Evolutionary conservation across 768 basidiomycete species (phyloP).

Genomic region (Termitomyces titanicus): DNA sequence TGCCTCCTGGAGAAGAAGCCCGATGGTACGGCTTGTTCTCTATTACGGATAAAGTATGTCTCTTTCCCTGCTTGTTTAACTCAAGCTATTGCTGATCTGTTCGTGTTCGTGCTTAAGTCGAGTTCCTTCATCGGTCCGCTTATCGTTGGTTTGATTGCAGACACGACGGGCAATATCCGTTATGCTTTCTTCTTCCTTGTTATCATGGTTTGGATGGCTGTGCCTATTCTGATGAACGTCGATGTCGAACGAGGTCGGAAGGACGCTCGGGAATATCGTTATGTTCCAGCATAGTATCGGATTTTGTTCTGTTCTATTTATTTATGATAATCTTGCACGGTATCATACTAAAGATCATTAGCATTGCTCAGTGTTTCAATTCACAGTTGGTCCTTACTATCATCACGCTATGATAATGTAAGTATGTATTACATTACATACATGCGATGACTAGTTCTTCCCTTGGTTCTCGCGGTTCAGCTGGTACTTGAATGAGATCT

Average conservation of each 20-base stretch:
- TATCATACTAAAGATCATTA: no score
- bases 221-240: conserved; percentile 73
- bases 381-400: no score
- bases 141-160: conserved; percentile 83
- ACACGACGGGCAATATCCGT: conserved; percentile 87
- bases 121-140: conserved; percentile 91
- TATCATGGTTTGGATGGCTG: conserved; percentile 72
- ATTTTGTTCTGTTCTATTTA: not conserved
- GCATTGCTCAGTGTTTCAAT: no score
- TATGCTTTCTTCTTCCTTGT: conserved; percentile 89
- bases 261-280: conserved; percentile 42
- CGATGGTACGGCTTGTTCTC: conserved; percentile 86
- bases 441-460: no score
- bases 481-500: no score
- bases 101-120: conserved; percentile 47
- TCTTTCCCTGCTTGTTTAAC: not conserved
- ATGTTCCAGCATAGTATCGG: conserved; percentile 8
- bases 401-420: no score
- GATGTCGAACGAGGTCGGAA: conserved; percentile 63
- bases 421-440: no score
- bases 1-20: conserved; percentile 87
- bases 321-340: no score
- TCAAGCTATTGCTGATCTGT: not conserved
- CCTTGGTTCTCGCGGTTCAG: no score
- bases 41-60: conserved; percentile 80